Conservation (phyloP, 345 rosid species). For the Moricandia moricandioides region DNA sequence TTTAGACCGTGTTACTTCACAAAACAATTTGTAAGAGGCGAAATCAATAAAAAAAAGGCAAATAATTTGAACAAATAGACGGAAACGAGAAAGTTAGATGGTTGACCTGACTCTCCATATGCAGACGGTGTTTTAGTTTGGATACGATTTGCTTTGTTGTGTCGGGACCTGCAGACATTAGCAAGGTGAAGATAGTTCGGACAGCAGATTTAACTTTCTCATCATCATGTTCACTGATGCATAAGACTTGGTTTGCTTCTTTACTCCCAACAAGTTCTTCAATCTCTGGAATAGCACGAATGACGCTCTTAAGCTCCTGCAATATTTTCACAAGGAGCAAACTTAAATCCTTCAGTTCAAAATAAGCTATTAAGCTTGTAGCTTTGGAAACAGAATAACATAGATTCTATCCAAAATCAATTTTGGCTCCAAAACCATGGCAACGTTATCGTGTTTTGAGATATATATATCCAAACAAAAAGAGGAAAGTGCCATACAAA, state of each 20-base stretch:
- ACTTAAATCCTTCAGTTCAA: not conserved
- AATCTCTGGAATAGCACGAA: constrained; percentile 76
- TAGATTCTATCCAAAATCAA: not conserved
- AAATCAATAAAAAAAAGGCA: not conserved
- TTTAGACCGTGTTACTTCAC: constrained; percentile 14
- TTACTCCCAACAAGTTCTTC: constrained; percentile 67
- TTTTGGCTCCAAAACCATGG: not conserved
- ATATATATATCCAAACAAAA: not conserved
- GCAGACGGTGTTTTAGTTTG: constrained; percentile 64
- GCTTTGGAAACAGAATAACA: not conserved
- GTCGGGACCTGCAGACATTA: constrained; percentile 76
- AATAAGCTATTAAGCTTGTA: not conserved
- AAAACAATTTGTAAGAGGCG: not conserved
- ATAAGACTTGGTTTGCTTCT: constrained; percentile 50
- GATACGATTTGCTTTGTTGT: constrained; percentile 51
- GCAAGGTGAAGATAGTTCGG: constrained; percentile 72
- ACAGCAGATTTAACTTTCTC: constrained; percentile 58
- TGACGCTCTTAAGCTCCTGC: constrained; percentile 86
- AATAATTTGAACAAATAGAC: not conserved
- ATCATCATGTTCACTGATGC: constrained; percentile 49
- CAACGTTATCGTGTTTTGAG: not conserved
- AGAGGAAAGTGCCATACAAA: not conserved
- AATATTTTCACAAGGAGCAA: constrained; percentile 6
- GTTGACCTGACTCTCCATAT: constrained; percentile 61
- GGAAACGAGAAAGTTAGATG: not conserved